Evolutionary conservation across 768 basidiomycete genomes (phyloP), one percentile per base, ranked within the genome.

Genomic region (Suillus cothurnatus): DNA sequence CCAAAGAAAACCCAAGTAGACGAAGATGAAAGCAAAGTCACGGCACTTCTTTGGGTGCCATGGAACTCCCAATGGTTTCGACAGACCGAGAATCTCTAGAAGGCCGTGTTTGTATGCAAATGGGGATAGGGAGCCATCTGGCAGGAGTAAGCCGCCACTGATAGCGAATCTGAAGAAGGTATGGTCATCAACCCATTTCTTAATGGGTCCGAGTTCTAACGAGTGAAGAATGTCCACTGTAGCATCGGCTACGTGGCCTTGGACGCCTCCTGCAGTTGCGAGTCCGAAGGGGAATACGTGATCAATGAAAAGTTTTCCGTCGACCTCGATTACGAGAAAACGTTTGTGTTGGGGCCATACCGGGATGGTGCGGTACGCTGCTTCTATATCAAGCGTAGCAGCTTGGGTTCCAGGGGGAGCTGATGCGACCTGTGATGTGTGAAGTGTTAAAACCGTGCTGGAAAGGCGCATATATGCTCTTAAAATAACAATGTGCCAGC

Each of bases 311-410:
- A 78, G 77, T 0, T 49, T 1, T 6, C 71, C 71, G 0, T 63
- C 26, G 7, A 71, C 76, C 47, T 74, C 69, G 6, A 78, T 49
- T 0, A 79, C 76, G 3, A 81, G 69, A 73, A 74, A 79, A 0
- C 59, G 50, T 45, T 81, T 81, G 67, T 80, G 76, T 0, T 67
- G 64, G 0, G 79, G 77, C 2, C 63, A 59, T 1, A 78, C 72
- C 0, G 79, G 76, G 34, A 74, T 75, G 0, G 77, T 80, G 1
- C 75, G 66, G 62, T 80, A 79, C 45, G 78, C 79, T 52, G 76
- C 77, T 6, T 68, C 70, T 31, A 80, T 77, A 66, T 81, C 76
- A 1, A 73, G 55, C 0, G 70, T 75, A 41, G 72, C 73, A 0
- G 72, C 79, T 60, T 79, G 72, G 0, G 74, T 72, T 1, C 79